Percentiles rank a stretch among this genome's conserved stretches.
phyloP scores from a whole-genome alignment of 805 yeast species.

The Saccharomycopsis sp. region DNA sequence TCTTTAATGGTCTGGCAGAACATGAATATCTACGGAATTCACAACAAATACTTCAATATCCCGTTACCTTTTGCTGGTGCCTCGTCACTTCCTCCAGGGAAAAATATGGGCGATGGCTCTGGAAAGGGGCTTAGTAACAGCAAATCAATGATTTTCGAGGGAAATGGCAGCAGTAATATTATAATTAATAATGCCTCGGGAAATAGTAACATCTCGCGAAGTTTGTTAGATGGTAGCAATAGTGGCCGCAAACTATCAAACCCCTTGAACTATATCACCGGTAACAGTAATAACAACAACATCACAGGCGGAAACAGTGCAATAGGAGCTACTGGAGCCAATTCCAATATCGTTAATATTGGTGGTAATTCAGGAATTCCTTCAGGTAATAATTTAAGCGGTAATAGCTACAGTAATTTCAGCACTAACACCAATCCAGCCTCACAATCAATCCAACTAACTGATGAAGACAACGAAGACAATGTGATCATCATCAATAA shows the following conservation, averaged over 20 bases:
- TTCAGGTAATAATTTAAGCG: background rate
- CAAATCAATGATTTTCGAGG: background rate
- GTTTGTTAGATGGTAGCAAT: background rate
- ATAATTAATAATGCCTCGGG: background rate
- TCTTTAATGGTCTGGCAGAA: constrained; percentile 52
- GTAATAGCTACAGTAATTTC: background rate
- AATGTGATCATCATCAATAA: constrained; percentile 20
- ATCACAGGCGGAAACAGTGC: background rate
- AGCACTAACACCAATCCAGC: background rate
- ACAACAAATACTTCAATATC: constrained; percentile 42
- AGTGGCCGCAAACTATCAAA: background rate
- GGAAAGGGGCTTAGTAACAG: background rate
- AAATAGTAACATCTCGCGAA: background rate
- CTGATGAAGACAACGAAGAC: constrained; percentile 19
- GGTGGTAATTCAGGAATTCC: background rate
- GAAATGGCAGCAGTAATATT: constrained; percentile 1
- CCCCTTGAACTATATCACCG: background rate
- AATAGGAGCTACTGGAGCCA: background rate
- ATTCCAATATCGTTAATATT: too few species aligned
- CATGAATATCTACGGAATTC: constrained; percentile 44
- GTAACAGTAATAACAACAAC: background rate
- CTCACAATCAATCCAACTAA: constrained; percentile 21
- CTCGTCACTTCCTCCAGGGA: background rate
- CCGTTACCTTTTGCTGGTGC: constrained; percentile 26
- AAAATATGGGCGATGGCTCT: background rate